phyloP scores from a whole-genome alignment of 2,329 filamentous ascomycete species.

The Fusarium pseudograminearum region DNA sequence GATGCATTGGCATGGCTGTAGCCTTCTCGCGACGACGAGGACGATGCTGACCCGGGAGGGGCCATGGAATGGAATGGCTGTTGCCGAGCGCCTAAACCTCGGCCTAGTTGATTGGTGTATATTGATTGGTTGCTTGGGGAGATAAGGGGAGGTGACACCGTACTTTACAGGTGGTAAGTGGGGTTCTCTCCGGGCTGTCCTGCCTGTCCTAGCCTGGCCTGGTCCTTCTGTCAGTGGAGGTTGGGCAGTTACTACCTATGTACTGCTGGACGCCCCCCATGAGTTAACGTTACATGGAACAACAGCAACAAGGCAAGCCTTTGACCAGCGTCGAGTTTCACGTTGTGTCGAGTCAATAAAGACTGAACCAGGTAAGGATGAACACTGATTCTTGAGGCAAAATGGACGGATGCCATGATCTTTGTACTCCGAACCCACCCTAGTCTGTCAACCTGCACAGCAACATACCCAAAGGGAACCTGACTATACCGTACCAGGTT shows the following conservation, averaged over 20 bases:
- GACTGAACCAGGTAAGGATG: conserved; percentile 39
- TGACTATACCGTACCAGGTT: conserved; percentile 19
- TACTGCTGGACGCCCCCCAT: conserved; percentile 17
- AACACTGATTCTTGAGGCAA: conserved; percentile 24
- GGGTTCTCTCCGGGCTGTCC: conserved; percentile 3
- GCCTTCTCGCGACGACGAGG: conserved; percentile 41
- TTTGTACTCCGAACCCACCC: conserved; percentile 35
- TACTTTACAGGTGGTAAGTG: conserved; percentile 16
- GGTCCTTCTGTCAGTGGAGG: conserved; percentile 3
- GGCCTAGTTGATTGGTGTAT: conserved; percentile 24
- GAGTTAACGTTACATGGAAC: conserved; percentile 49
- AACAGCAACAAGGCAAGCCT: conserved; percentile 21
- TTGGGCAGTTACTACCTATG: too few species aligned
- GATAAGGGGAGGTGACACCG: neutral
- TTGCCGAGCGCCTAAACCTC: conserved; percentile 44
- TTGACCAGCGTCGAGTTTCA: conserved; percentile 18
- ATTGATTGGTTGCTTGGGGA: conserved; percentile 37
- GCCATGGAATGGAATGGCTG: conserved; percentile 41
- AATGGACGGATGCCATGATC: conserved; percentile 38
- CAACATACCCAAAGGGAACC: conserved; percentile 34
- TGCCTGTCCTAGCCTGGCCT: neutral
- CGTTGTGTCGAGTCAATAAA: conserved; percentile 36
- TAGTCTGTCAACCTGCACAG: conserved; percentile 36
- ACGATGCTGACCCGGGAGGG: conserved; percentile 43
- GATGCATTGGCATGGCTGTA: conserved; percentile 43